Percentiles rank a stretch among this genome's conserved stretches.
phyloP scores from a whole-genome alignment of 345 rosid species.

The Camelina laxa region DNA sequence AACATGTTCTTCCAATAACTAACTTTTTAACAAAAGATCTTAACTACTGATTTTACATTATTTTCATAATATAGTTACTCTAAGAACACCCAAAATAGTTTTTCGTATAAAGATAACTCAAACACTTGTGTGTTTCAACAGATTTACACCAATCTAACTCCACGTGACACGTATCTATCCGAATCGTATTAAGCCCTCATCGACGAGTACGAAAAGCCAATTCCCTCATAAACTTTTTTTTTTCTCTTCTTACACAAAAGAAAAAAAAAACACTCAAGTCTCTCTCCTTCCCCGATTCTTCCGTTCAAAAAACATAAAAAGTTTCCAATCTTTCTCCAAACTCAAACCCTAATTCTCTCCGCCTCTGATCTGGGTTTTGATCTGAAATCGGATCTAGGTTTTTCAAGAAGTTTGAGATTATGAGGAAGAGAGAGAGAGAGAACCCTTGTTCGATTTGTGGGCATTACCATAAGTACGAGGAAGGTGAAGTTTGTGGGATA shows the following conservation, averaged over 20 bases:
- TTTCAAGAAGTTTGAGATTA: constrained; percentile 15
- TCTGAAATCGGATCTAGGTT: constrained; percentile 8
- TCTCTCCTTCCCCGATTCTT: constrained; percentile 13
- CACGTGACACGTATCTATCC: constrained; percentile 16
- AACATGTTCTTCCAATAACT: no score
- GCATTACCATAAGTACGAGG: constrained; percentile 98
- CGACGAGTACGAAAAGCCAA: not conserved
- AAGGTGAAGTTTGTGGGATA: constrained; percentile 93
- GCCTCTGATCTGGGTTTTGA: constrained; percentile 16
- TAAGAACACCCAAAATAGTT: no score
- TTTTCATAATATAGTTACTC: no score
- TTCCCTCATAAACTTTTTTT: not conserved
- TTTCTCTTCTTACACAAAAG: not conserved
- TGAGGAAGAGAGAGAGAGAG: constrained; percentile 99
- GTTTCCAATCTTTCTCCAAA: not conserved
- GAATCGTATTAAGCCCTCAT: not conserved
- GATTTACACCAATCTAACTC: not conserved
- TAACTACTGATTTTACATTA: no score
- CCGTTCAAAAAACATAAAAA: no score
- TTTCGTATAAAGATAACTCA: no score
- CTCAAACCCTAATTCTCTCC: not conserved
- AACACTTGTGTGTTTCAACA: not conserved
- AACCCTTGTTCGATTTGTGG: constrained; percentile 98
- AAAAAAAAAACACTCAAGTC: not conserved
- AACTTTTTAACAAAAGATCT: no score